Percentiles rank a stretch among this genome's conserved stretches.
These are phyloP conservation scores for Guadua angustifolia DNA, from an alignment of 176 grass and related monocot genomes.

Conservation along the genomic window DNA sequence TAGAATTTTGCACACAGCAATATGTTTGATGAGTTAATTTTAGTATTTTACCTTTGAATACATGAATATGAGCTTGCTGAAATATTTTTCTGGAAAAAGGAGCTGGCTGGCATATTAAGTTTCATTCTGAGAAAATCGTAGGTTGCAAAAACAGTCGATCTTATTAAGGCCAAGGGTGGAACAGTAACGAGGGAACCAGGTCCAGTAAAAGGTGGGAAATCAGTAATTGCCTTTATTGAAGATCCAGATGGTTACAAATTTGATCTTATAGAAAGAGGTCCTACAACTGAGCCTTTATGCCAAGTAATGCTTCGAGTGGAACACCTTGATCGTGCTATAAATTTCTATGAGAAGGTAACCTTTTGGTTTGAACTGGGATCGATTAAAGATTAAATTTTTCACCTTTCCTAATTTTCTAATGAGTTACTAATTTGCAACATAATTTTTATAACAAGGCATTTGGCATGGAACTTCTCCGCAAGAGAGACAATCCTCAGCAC, in stretches of 20 bases:
- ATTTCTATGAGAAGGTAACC: conserved; percentile 92
- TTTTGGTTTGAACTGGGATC: conserved; percentile 2
- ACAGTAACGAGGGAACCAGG: conserved; percentile 89
- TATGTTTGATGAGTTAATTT: conserved; percentile 21
- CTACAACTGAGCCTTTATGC: conserved; percentile 88
- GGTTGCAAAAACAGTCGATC: conserved; percentile 91
- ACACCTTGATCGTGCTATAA: conserved; percentile 83
- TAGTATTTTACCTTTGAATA: background rate
- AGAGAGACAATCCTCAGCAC: conserved; percentile 87
- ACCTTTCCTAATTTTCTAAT: conserved; percentile 21
- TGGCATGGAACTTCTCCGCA: conserved; percentile 97
- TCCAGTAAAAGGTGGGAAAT: conserved; percentile 79
- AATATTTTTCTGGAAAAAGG: background rate
- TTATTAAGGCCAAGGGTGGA: conserved; percentile 95
- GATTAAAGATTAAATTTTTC: background rate
- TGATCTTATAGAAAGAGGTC: conserved; percentile 88
- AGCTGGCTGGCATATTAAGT: conserved; percentile 23
- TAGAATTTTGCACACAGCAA: background rate
- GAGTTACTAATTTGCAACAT: conserved; percentile 28
- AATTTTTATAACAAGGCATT: conserved; percentile 71
- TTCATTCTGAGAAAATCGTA: conserved; percentile 44
- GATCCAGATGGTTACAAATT: conserved; percentile 98
- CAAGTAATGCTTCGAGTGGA: conserved; percentile 98
- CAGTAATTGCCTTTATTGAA: conserved; percentile 88
- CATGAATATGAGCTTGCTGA: background rate